Evolutionary conservation across 1,284 basidiomycete species (phyloP), one percentile per base, ranked within the genome.

Genomic region (Leccinum pachyderme): DNA sequence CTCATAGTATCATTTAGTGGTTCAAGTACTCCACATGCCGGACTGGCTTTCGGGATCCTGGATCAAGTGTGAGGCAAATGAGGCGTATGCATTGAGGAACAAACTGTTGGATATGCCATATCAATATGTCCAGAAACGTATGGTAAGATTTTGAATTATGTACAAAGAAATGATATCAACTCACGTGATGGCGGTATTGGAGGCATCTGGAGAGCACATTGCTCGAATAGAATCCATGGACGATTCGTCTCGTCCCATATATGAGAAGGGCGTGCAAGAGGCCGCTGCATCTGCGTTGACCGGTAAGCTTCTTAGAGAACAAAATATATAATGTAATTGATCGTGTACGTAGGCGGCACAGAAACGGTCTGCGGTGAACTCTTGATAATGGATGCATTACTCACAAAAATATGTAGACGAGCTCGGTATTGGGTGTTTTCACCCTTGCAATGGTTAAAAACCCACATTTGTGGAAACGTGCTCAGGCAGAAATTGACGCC

Each of bases 361-460:
- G 63, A 65, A 32, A 59, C 58, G 25, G 64, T 63, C 18, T 12
- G 58, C 45, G 27, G 9, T 12, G 3, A 22, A 31, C 28, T 4
- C 4, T 2, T 13, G 1, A 27, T 7, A 13, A 22, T 2, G 15
- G n/a, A 4, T 28, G 15, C 0, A 28, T 1, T n/a, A 2, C 44
- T 46, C 5, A 45, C n/a, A 27, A 18, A 18, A 18, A 28, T n/a
- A 9, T 3, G 8, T n/a, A 46, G 44, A 46, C 44, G 5, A 29
- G 35, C 2, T 51, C 53, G 5, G 5, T 47, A 8, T 13, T 61
- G 11, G 7, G 53, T 13, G 54, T 55, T 13, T 73, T 72, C 46
- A 54, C 70, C 5, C 62, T 74, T 11, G 66, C 67, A 0, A 72
- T 75, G 72, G 60, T 67, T 3, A 49, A 68, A n/a, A 56, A 72